Conservation (phyloP, 208 protist species). For the Angomonas ambiguus region DNA sequence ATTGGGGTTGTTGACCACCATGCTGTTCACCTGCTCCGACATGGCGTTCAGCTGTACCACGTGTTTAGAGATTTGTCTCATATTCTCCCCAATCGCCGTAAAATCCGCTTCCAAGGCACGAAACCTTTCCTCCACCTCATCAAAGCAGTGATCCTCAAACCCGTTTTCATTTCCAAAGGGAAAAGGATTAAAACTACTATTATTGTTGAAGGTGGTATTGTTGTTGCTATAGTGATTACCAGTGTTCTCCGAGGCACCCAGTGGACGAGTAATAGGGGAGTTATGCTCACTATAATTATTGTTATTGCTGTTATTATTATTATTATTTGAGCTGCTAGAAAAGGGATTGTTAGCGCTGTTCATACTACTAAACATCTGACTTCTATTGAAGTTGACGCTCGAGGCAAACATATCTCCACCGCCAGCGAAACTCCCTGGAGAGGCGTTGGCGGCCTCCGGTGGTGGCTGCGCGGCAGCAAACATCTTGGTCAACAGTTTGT, state of each 20-base stretch:
- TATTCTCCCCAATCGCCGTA: conserved; percentile 57
- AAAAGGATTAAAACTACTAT: neutral
- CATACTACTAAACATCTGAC: neutral
- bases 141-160: conserved; percentile 68
- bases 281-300: conserved; percentile 6
- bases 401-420: neutral
- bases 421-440: neutral
- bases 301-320: conserved; percentile 11
- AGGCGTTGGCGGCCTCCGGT: neutral
- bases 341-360: conserved; percentile 2
- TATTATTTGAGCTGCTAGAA: too few species aligned
- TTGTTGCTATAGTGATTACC: neutral
- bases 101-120: conserved; percentile 72
- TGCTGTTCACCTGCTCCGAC: conserved; percentile 61
- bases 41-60: conserved; percentile 81
- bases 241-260: neutral
- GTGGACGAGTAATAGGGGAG: neutral
- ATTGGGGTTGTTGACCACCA: neutral
- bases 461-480: conserved; percentile 47
- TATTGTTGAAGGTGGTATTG: conserved; percentile 8
- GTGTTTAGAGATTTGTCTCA: conserved; percentile 75
- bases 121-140: conserved; percentile 70
- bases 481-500: conserved; percentile 63
- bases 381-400: neutral
- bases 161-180: conserved; percentile 34